These are phyloP conservation scores for Tuber brumale DNA, from an alignment of 495 filamentous ascomycete species.

Conservation along the genomic window DNA sequence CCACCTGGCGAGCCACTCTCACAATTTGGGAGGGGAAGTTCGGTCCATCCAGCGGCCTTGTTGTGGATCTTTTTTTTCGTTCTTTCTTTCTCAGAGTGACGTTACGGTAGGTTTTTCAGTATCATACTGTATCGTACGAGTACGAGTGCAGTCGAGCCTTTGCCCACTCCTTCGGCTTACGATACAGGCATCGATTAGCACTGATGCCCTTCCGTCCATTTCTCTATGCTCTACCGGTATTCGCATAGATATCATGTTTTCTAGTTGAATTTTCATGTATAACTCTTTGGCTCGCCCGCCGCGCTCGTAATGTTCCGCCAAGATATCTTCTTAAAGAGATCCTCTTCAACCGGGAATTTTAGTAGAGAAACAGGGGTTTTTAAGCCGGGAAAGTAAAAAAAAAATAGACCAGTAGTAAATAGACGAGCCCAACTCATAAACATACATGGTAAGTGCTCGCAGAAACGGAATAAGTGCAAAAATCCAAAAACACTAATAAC, in stretches of 20 bases:
- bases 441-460: neutral
- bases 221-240: neutral
- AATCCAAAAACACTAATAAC: constrained; percentile 5
- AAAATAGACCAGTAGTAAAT: neutral
- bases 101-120: neutral
- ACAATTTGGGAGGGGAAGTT: neutral
- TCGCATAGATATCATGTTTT: neutral
- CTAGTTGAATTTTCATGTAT: neutral
- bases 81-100: neutral
- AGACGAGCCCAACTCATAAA: neutral
- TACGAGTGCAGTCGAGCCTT: neutral
- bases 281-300: neutral
- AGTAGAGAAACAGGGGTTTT: neutral
- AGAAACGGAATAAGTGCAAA: neutral
- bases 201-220: neutral
- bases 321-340: neutral
- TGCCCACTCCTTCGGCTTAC: neutral
- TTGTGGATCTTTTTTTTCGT: neutral
- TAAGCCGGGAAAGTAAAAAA: neutral
- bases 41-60: neutral
- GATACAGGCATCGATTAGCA: neutral
- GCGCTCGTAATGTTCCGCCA: neutral
- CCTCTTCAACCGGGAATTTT: neutral
- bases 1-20: neutral
- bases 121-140: neutral